Base-by-base conservation (phyloP, 106 monocot genomes). In the Dioscorea dumetorum region DNA sequence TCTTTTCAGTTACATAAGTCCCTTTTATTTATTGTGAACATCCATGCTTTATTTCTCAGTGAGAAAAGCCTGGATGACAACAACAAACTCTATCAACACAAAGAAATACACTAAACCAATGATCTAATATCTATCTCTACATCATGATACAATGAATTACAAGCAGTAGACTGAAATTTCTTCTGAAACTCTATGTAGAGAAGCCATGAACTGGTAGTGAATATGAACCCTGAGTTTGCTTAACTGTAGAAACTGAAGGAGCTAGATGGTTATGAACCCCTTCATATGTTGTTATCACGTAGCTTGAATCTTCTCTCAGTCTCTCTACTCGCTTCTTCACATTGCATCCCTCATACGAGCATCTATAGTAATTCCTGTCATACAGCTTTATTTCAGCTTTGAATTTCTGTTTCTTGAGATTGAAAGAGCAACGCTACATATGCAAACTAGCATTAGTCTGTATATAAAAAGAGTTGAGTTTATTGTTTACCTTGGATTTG, bases 261-360 rank as follows among this genome's bases (percentile, higher is more conserved):
- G 58, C 64, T 58, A 64, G 33, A 66, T 78, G 77, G 65, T 68
- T 59, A 65, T 82, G 77, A 15, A 74, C 62, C 32, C 77, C 82
- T 58, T 74, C 77, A 35, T 82, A 82, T 57, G 82, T 82, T 28
- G 82, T 82, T 41, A 81, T 73, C 49, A 81, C 77, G 57, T 77
- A 77, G 51, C 73, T 56, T 32, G 73, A 32, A 63, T 82, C 70
- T 28, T 82, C 77, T 16, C 23, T 8, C 20, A 48, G 72, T 48
- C 82, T 69, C 73, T 82, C 68, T n/a, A 81, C 73, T 66, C 77
- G 64, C 69, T 82, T 82, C 82, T 82, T 78, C 14, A 77, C 77
- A 56, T 24, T 18, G 66, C 82, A 82, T 56, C 82, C 77, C 28
- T 63, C 77, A 20, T 20, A 61, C 51, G 73, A 77, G 66, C 82